Base-by-base conservation (phyloP, 768 basidiomycete species). In the Lactarius hengduanensis region DNA sequence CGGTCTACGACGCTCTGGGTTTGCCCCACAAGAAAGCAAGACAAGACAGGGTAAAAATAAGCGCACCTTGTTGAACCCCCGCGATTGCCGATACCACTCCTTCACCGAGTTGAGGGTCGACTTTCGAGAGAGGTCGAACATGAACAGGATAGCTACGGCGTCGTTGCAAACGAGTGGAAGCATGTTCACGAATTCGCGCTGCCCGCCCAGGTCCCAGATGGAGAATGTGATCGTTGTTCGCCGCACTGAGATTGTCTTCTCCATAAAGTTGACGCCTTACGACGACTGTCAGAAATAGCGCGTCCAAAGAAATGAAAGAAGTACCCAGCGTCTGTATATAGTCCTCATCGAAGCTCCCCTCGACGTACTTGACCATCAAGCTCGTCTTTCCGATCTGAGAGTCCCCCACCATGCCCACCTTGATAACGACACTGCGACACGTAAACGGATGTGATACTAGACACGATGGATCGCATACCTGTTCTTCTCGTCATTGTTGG, bases 321-420 rank as follows among this genome's bases (percentile, higher is more conserved):
- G 64, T 74, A 90, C 94, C 96, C 80, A 99, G 89, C 80, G 96
- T 98, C 86, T 98, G 96, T 77, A 99, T 98, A 80, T 98, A 98
- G 78, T 98, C 96, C 82, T 96, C 95, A 78, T 97, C 95, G 78
- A 96, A 97, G 79, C 91, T 94, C 61, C 96, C 96, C 80, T 99
- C 96, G 67, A 98, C 96, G 75, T 98, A 98, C 81, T 98, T 98
- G 78, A 98, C 96, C 96, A 98, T 98, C 76, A 98, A 83, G 79
- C 92, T 94, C 70, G 96, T 98, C 85, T 98, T 98, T 72, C 96
- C 96, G 75, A 98, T 98, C 82, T 98, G 96, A 74, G 94, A 95
- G 81, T 99, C 96, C 59, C 97, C 97, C 57, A 99, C 94, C 96
- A 99, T 99, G 64, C 96, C 96, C 59, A 99, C 96, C 78, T 99